Conservation (phyloP, 768 basidiomycete species). For the Serendipita sp. region DNA sequence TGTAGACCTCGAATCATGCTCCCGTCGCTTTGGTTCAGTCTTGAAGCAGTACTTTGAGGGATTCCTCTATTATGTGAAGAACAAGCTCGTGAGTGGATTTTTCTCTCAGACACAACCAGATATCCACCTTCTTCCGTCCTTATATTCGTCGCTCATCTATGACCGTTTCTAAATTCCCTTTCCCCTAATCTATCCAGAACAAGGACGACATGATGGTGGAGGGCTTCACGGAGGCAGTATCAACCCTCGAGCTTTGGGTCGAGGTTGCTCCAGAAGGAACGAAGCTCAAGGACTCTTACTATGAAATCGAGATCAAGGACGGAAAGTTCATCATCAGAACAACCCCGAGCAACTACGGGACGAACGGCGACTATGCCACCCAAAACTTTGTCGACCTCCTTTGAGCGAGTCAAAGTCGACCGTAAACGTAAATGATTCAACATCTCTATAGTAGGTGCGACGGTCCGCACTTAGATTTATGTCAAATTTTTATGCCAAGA, state of each 20-base stretch:
- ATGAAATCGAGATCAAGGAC: background rate
- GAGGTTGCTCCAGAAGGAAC: background rate
- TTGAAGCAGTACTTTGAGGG: background rate
- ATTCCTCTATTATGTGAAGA: background rate
- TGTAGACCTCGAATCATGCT: background rate
- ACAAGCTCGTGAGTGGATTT: background rate
- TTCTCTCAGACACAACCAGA: background rate
- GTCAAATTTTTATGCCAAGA: no score
- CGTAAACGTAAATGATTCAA: no score
- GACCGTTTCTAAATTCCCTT: background rate
- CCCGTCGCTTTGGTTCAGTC: background rate
- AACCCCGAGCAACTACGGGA: background rate
- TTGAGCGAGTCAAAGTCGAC: background rate
- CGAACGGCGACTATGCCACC: background rate
- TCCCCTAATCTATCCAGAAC: background rate
- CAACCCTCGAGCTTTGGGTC: background rate
- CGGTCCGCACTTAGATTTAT: no score
- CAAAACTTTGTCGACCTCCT: background rate
- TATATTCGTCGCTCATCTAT: background rate
- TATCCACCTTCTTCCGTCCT: background rate
- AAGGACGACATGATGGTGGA: constrained; percentile 5
- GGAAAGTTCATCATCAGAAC: background rate
- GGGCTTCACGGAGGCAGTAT: background rate
- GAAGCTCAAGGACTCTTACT: background rate
- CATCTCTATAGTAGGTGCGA: no score